Percentiles rank a stretch among this genome's conserved stretches.
These are phyloP conservation scores for Lablab purpureus DNA, from an alignment of 306 rosid genomes.

Conservation along the genomic window DNA sequence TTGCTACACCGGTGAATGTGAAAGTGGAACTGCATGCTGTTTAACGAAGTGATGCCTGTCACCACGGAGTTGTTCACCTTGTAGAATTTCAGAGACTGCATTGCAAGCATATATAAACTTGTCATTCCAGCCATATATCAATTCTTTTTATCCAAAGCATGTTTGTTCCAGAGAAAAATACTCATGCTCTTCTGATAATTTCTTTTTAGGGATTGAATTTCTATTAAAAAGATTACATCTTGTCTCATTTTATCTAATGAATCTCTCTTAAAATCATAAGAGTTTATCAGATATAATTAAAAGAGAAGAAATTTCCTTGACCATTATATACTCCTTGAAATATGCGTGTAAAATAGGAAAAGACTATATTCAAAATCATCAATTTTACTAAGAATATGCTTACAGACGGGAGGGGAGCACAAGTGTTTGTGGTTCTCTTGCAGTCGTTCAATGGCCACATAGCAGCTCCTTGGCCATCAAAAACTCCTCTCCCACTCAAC, in stretches of 20 bases:
- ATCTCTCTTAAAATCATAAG: too few relatives aligned
- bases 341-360: background rate
- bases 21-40: conserved; percentile 67
- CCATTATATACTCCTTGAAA: too few relatives aligned
- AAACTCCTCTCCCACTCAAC: conserved; percentile 63
- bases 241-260: too few relatives aligned
- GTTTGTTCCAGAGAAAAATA: too few relatives aligned
- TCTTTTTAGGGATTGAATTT: too few relatives aligned
- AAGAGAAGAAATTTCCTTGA: too few relatives aligned
- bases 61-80: conserved; percentile 51
- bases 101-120: conserved; percentile 42
- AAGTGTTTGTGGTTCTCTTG: background rate
- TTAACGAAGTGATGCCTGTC: conserved; percentile 57
- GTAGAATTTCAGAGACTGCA: conserved; percentile 64
- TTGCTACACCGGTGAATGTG: conserved; percentile 46
- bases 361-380: background rate
- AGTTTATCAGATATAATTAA: too few relatives aligned
- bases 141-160: background rate
- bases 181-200: too few relatives aligned
- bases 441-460: conserved; percentile 57
- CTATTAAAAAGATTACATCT: too few relatives aligned
- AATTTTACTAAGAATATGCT: conserved; percentile 13
- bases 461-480: conserved; percentile 71
- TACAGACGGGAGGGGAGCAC: conserved; percentile 64
- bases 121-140: background rate